These are phyloP conservation scores for Coprinopsis sp. DNA, from an alignment of 768 basidiomycete genomes.

Conservation along the genomic window DNA sequence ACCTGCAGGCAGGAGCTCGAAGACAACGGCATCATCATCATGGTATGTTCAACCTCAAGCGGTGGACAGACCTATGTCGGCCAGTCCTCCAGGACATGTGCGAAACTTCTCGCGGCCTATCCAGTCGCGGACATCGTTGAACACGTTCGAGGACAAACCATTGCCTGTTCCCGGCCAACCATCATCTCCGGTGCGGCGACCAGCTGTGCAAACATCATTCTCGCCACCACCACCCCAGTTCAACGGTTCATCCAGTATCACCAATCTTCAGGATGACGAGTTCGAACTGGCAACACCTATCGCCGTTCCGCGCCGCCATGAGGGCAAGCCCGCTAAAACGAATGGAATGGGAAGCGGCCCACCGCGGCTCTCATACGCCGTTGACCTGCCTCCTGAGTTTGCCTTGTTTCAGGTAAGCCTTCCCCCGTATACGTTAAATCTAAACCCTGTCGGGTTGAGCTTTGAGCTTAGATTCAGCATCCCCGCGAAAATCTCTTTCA, in stretches of 20 bases:
- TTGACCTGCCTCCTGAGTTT: slow-evolving; percentile 27
- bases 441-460: slow-evolving; percentile 9
- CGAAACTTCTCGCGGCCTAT: slow-evolving; percentile 10
- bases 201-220: slow-evolving; percentile 8
- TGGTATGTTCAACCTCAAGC: background rate
- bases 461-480: slow-evolving; percentile 22
- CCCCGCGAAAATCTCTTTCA: slow-evolving; percentile 16
- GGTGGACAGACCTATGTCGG: slow-evolving; percentile 2
- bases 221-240: background rate
- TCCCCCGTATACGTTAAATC: slow-evolving; percentile 11
- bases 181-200: slow-evolving; percentile 1
- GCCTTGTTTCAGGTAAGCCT: slow-evolving; percentile 31
- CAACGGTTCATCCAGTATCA: background rate
- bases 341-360: background rate
- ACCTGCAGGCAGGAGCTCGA: slow-evolving; percentile 9
- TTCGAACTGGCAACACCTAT: slow-evolving; percentile 8
- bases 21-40: slow-evolving; percentile 12
- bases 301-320: background rate
- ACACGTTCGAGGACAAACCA: slow-evolving; percentile 17
- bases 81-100: slow-evolving; percentile 10
- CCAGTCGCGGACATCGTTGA: slow-evolving; percentile 15
- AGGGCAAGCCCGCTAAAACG: background rate
- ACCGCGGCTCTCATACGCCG: background rate
- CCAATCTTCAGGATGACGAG: slow-evolving; percentile 10
- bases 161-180: slow-evolving; percentile 5